Percentiles rank a stretch among this genome's conserved stretches.
phyloP scores from a whole-genome alignment of 2,329 filamentous ascomycete genomes.

The Chalara sp. region DNA sequence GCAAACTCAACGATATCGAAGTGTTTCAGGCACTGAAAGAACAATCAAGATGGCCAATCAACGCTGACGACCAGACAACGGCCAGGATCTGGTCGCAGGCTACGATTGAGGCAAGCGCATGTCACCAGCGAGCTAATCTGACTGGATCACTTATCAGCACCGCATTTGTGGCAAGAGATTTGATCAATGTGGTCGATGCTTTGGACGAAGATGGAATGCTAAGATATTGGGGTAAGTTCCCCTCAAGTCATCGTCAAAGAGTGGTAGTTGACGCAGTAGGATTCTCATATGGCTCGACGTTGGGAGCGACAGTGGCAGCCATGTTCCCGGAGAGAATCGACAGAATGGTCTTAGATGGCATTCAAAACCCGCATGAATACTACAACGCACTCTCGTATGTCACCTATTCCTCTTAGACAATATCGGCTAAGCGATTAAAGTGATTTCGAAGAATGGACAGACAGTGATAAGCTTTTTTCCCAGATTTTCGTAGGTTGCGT shows the following conservation, averaged over 20 bases:
- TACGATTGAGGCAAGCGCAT: background rate
- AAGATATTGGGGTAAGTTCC: slow-evolving; percentile 7
- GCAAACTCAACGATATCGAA: background rate
- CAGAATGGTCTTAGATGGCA: slow-evolving; percentile 1
- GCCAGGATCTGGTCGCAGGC: slow-evolving; percentile 4
- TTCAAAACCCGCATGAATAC: background rate
- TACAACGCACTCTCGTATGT: background rate
- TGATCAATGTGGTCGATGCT: slow-evolving; percentile 9
- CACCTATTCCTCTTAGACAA: background rate
- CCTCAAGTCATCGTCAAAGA: background rate
- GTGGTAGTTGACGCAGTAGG: background rate
- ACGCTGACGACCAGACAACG: slow-evolving; percentile 2
- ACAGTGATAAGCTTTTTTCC: slow-evolving; percentile 2
- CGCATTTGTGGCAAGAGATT: slow-evolving; percentile 10
- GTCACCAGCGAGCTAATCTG: slow-evolving; percentile 1
- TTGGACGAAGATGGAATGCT: slow-evolving; percentile 9
- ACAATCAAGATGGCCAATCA: background rate
- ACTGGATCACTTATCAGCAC: slow-evolving; percentile 7
- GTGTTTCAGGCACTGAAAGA: background rate
- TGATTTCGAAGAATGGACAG: slow-evolving; percentile 7
- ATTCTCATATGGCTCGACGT: slow-evolving; percentile 8
- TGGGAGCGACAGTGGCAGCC: slow-evolving; percentile 8
- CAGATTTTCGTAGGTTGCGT: slow-evolving; percentile 4
- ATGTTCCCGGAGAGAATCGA: slow-evolving; percentile 7
- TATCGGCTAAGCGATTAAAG: background rate